Evolutionary conservation across 2,329 filamentous ascomycete genomes (phyloP), one percentile per base, ranked within the genome.

Genomic region (Sporothrix humicola): DNA sequence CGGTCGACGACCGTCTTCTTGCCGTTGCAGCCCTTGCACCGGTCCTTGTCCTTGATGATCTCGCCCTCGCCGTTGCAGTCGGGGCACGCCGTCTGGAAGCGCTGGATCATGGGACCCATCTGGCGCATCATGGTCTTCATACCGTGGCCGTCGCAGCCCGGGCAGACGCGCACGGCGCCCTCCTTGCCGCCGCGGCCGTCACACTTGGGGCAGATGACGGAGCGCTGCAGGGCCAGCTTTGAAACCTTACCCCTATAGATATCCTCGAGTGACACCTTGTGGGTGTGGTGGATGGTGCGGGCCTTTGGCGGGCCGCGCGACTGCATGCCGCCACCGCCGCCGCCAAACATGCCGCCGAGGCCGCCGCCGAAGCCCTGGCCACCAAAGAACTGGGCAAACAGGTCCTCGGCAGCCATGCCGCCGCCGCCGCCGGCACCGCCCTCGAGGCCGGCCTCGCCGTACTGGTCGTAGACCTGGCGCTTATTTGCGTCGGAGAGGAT

Each of bases 101-200:
- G 93, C 86, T 99, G 97, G 79, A 99, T 98, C 96, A 99, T 99
- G 74, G 96, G 96, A 70, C 96, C 96, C 95, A 99, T 98, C 85
- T 99, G 96, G 82, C 97, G 93, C 96, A 99, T 98, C 95, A 99
- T 98, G 56, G 93, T 98, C 92, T 98, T 98, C 93, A 98, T 97
- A 84, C 96, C 96, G 77, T 92, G 90, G 77, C 96, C 96, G 79
- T 97, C 94, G 83, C 96, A 99, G 80, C 94, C 93, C 56, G 89
- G 81, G 84, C 96, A 99, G 80, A 92, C 93, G 86, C 95, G 95
- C 77, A 98, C 95, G n/a, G 96, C 93, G 77, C 96, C 96, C 77
- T 98, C 95, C 87, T 99, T 99, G 77, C 96, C 96, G 80, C 96
- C 96, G 74, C 94, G 90, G 76, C 96, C 96, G 74, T 96, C 92